Evolutionary conservation across 306 rosid genomes (phyloP), one percentile per base, ranked within the genome.

Genomic region (Glycine tomentella): DNA sequence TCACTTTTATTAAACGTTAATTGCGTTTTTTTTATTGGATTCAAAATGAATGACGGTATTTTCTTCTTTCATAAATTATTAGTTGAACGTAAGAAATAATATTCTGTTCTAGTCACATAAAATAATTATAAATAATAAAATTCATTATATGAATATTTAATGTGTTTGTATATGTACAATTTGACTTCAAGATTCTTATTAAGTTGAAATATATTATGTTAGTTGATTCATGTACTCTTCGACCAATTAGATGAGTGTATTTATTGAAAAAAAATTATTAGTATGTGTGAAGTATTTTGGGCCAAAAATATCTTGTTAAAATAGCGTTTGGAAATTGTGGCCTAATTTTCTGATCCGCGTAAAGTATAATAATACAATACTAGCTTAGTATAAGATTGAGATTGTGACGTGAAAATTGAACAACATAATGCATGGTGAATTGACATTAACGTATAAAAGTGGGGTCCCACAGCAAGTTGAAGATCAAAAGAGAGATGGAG

Each of bases 361-460:
- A 1, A 3, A 7, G 10, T 20, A 46, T 61, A 5, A 17, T 50
- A 51, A 2, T 34, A 34, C 38, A 3, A 3, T 34, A 34, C 38
- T 34, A 34, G 38, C 38, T 3, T 34, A 4, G 2, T 31, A 34
- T 14, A n/a, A 34, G 63, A 38, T 73, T 16, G 65, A 52, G 50
- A 14, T 72, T 15, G 66, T 72, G 51, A n/a, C 65, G 53, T 72
- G 15, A 34, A 72, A 36, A 40, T 40, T 8, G n/a, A 16, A 15
- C 46, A 42, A 56, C 38, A 73, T 15, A 72, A 72, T 69, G 75
- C 42, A 49, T 69, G 57, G 42, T 69, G 75, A 69, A 69, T 72
- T 7, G 49, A 8, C 34, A 31, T 34, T 52, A 51, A 72, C 49
- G 42, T 45, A 45, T 7, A 75, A 50, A 75, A 59, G 69, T 40